Conservation (phyloP, 345 rosid species). For the Orychophragmus violaceus region DNA sequence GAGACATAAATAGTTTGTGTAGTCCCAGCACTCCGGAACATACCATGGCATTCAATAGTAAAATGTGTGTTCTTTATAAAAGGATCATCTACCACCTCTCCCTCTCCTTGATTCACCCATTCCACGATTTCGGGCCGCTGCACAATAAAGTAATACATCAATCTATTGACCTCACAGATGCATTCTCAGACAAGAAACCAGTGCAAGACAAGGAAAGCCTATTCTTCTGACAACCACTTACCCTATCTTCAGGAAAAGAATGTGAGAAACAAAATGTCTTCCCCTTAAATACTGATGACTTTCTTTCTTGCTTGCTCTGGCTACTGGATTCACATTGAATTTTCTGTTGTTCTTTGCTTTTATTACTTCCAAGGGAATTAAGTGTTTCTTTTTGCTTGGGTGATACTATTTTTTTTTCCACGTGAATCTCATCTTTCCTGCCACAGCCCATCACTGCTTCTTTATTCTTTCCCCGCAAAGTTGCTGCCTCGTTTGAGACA, state of each 20-base stretch:
- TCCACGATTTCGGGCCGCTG: slow-evolving; percentile 77
- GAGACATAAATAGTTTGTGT: slow-evolving; percentile 52
- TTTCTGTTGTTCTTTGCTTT: slow-evolving; percentile 33
- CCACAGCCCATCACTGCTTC: slow-evolving; percentile 27
- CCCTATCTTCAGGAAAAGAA: slow-evolving; percentile 80
- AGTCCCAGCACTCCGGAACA: slow-evolving; percentile 29
- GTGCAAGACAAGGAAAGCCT: slow-evolving; percentile 15
- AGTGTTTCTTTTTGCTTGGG: slow-evolving; percentile 34
- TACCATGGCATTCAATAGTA: slow-evolving; percentile 75
- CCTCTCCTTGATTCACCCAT: slow-evolving; percentile 92
- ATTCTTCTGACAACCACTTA: slow-evolving; percentile 34
- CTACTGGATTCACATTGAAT: slow-evolving; percentile 30
- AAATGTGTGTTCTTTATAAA: slow-evolving; percentile 40
- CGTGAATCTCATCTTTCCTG: slow-evolving; percentile 29
- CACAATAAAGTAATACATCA: slow-evolving; percentile 16
- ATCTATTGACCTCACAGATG: slow-evolving; percentile 6
- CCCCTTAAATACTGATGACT: slow-evolving; percentile 56
- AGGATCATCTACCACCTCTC: slow-evolving; percentile 49
- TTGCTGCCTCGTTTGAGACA: slow-evolving; percentile 29
- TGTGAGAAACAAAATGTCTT: slow-evolving; percentile 67
- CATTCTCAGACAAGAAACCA: slow-evolving; percentile 16
- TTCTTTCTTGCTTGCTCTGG: slow-evolving; percentile 33
- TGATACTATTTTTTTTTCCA: slow-evolving; percentile 26
- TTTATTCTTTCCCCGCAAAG: slow-evolving; percentile 32
- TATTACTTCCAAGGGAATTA: slow-evolving; percentile 27